Evolutionary conservation across 345 rosid genomes (phyloP), one percentile per base, ranked within the genome.

Genomic region (Citrus sinensis): DNA sequence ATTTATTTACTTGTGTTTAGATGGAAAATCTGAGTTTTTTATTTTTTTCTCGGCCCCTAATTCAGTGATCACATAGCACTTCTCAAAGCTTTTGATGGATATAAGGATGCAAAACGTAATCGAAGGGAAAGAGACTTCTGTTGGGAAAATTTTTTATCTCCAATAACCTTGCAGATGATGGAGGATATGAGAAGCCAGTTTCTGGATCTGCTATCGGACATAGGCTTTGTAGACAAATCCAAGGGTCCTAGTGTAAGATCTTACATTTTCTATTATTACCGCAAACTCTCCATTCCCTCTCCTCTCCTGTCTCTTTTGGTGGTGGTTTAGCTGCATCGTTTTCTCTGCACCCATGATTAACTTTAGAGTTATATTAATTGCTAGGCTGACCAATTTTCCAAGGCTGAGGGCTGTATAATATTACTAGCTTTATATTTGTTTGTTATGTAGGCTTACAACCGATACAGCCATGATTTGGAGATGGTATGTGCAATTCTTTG

Each of bases 11-110:
- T 29, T 69, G 58, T 37, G 78, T 20, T 70, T 70, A 42, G 72
- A 55, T 37, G 46, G 22, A 56, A 67, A 62, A 75, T 68, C 73
- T 73, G 22, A 32, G 72, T 25, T 42, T 7, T 67, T 81, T 62
- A 51, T 17, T 51, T 49, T 51, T 13, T 40, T 17, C 46, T 40
- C 27, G 6, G 13, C 29, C 5, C 2, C 9, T 0, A 64, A 67
- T 91, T 91, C 89, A 95, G 99, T 86, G 99, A 95, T 76, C 99
- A 95, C 85, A 93, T 95, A 77, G 98, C 98, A 78, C 95, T 95
- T 71, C 89, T 92, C 72, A 94, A 92, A 83, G 99, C 98, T 20
- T 95, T 89, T 83, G 93, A 94, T 76, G 97, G 94, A 69, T 95
- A 92, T 59, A 87, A 84, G 78, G 93, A 90, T 70, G 93, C 98